Conservation (phyloP, 2,329 filamentous ascomycete genomes). For the Phialophora tarda region DNA sequence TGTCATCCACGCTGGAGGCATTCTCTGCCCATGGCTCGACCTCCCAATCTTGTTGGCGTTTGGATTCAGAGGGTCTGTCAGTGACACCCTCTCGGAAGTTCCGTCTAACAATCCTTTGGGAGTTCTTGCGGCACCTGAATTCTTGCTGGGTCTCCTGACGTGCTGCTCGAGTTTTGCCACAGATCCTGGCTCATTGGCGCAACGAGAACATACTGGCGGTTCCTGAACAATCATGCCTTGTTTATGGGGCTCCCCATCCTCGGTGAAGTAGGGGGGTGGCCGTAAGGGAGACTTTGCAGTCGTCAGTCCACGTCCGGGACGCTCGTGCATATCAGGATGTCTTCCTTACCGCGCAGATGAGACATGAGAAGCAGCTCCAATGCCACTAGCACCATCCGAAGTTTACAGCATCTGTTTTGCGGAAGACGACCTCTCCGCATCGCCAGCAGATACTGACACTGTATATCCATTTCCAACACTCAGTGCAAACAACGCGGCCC, state of each 20-base stretch:
- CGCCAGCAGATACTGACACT: constrained; percentile 41
- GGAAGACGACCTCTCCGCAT: constrained; percentile 38
- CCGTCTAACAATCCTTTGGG: constrained; percentile 17
- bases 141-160: constrained; percentile 16
- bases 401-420: constrained; percentile 39
- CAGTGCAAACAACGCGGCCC: constrained; percentile 36
- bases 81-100: constrained; percentile 20
- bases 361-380: constrained; percentile 42
- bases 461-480: constrained; percentile 39
- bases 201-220: constrained; percentile 36
- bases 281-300: constrained; percentile 30
- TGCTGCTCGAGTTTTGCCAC: constrained; percentile 37
- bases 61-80: constrained; percentile 26
- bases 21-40: not conserved
- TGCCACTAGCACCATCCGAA: constrained; percentile 45
- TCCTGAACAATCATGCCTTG: constrained; percentile 32
- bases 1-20: constrained; percentile 32
- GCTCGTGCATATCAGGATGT: not conserved
- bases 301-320: not conserved
- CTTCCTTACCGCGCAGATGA: constrained; percentile 39
- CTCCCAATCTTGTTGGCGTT: constrained; percentile 12
- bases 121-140: constrained; percentile 1
- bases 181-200: constrained; percentile 30
- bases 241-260: constrained; percentile 29
- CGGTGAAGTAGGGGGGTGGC: constrained; percentile 34